These are phyloP conservation scores for Moniliophthora roreri DNA, from an alignment of 1,284 basidiomycete species.

Conservation along the genomic window DNA sequence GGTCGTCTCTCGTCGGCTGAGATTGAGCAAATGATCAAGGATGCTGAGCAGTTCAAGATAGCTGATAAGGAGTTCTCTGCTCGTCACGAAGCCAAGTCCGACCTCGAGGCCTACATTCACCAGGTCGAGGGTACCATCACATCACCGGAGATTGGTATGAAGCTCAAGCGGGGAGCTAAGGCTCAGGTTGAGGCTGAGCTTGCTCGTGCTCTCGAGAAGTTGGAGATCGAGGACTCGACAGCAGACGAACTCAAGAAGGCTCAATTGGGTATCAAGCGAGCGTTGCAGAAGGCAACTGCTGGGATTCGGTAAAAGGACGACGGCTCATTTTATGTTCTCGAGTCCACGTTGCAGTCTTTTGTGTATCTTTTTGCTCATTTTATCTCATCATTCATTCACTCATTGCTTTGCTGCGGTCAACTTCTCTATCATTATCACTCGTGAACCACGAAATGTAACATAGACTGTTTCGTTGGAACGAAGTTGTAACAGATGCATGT, in stretches of 20 bases:
- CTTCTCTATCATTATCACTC: not conserved
- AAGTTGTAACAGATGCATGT: too few species aligned
- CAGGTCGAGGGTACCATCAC: constrained; percentile 93
- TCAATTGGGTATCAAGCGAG: constrained; percentile 90
- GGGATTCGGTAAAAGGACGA: constrained; percentile 64
- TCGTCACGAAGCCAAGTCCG: constrained; percentile 94
- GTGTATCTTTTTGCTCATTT: not conserved
- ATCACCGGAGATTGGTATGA: constrained; percentile 93
- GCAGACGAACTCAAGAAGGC: constrained; percentile 93
- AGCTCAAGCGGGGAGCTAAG: constrained; percentile 96
- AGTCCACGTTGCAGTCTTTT: not conserved
- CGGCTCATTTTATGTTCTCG: not conserved
- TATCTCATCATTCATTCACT: not conserved
- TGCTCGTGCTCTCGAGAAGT: constrained; percentile 92
- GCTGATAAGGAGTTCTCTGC: constrained; percentile 97
- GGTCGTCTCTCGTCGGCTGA: constrained; percentile 92
- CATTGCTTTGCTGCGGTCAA: not conserved
- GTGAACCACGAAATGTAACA: not conserved
- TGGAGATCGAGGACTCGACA: constrained; percentile 92
- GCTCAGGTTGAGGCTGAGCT: constrained; percentile 92
- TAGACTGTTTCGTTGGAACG: constrained; percentile 2
- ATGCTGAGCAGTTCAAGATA: constrained; percentile 94
- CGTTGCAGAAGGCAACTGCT: constrained; percentile 93
- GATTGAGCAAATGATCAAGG: constrained; percentile 99
- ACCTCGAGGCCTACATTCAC: constrained; percentile 94